These are phyloP conservation scores for Trametes elegans DNA, from an alignment of 768 basidiomycete species.

Conservation along the genomic window DNA sequence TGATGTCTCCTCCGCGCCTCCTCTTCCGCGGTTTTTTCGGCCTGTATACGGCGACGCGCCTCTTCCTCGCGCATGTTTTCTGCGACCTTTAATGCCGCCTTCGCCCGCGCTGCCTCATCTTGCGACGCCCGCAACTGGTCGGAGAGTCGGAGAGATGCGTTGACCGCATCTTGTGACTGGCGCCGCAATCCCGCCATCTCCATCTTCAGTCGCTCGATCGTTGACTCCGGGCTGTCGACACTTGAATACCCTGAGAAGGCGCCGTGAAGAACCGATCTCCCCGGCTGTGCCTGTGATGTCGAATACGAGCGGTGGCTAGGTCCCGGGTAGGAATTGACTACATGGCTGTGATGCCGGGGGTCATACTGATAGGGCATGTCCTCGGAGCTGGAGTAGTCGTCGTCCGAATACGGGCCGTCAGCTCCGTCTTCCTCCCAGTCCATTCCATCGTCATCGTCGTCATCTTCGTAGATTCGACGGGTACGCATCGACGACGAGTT, in stretches of 20 bases:
- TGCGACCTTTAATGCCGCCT: slow-evolving; percentile 50
- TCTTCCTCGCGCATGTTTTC: slow-evolving; percentile 66
- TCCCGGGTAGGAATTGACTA: slow-evolving; percentile 5
- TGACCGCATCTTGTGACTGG: slow-evolving; percentile 67
- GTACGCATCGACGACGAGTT: slow-evolving; percentile 29
- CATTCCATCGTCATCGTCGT: slow-evolving; percentile 37
- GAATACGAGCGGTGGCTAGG: slow-evolving; percentile 16
- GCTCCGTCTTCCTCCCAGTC: slow-evolving; percentile 35
- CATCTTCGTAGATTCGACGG: slow-evolving; percentile 32
- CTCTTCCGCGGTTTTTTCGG: slow-evolving; percentile 51
- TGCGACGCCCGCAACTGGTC: slow-evolving; percentile 70
- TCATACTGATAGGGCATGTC: slow-evolving; percentile 38
- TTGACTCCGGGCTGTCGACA: slow-evolving; percentile 34
- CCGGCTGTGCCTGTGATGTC: slow-evolving; percentile 10
- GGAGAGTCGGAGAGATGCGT: slow-evolving; percentile 60
- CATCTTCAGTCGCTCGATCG: slow-evolving; percentile 61
- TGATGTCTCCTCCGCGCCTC: slow-evolving; percentile 43
- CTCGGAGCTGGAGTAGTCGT: slow-evolving; percentile 66
- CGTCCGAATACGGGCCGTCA: slow-evolving; percentile 29
- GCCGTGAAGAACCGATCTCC: slow-evolving; percentile 25
- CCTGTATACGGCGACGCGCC: slow-evolving; percentile 52
- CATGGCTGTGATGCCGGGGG: slow-evolving; percentile 33
- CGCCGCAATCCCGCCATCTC: slow-evolving; percentile 64
- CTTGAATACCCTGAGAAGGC: slow-evolving; percentile 24
- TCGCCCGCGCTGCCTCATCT: slow-evolving; percentile 54